phyloP scores from a whole-genome alignment of 306 rosid species.

The Mimosa pudica region DNA sequence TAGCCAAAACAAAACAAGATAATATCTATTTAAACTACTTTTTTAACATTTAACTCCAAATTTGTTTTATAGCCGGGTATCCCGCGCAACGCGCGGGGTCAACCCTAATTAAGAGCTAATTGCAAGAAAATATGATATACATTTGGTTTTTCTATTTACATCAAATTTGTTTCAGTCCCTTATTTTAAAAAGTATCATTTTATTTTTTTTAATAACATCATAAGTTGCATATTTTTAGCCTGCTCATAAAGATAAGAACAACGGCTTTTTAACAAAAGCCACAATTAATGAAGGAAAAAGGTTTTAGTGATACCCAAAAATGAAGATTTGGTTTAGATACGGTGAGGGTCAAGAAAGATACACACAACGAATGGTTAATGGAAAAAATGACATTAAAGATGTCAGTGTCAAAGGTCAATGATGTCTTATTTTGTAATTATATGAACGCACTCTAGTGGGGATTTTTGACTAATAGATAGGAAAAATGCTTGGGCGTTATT shows the following conservation, averaged over 20 bases:
- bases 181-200: too few species aligned
- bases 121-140: too few species aligned
- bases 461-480: background rate
- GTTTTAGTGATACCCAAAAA: background rate
- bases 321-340: conserved; percentile 30
- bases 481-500: background rate
- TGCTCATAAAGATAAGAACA: background rate
- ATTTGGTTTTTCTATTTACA: too few species aligned
- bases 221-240: too few species aligned
- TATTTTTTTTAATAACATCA: too few species aligned
- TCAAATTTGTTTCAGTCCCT: too few species aligned
- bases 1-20: too few species aligned
- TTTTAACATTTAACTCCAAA: too few species aligned
- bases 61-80: too few species aligned
- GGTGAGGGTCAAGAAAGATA: conserved; percentile 16
- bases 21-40: too few species aligned
- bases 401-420: conserved; percentile 25
- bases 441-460: background rate
- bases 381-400: conserved; percentile 3
- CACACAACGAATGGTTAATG: background rate
- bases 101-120: too few species aligned
- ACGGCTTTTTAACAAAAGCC: background rate
- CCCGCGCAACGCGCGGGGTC: too few species aligned
- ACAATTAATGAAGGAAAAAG: background rate
- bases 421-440: background rate